Evolutionary conservation across 83 land plant genomes (phyloP), one percentile per base, ranked within the genome.

Genomic region (Thuja plicata): DNA sequence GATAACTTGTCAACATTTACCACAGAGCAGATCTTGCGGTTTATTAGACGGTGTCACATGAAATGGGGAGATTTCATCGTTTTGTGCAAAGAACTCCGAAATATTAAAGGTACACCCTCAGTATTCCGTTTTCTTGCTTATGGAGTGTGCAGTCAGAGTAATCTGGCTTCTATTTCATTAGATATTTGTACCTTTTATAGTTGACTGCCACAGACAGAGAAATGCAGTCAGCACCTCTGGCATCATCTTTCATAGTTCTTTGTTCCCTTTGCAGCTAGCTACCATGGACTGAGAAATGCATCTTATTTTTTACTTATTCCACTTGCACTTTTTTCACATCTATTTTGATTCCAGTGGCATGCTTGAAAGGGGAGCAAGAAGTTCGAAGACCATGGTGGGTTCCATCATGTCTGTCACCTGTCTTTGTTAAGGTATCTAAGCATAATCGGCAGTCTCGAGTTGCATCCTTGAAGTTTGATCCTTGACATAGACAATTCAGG

Each of bases 51-150:
- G 70, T 96, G 97, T 89, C 98, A 96, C 88, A 97, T 97, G 98
- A 97, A 97, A 86, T 97, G 98, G 98, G 98, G 97, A 40, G 98
- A 95, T 86, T 97, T 97, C 84, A 97, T 97, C 41, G 94, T 96
- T 16, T 92, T 97, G 12, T 97, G 98, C 94, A 97, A 96, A 90
- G 97, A 97, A 92, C 96, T 97, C 16, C 91, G 98, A 54, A 92
- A 93, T 87, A 95, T 97, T 30, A 97, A 97, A 94, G 97, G 98
- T 96, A 76, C 37, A 46, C 24, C 46, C 4, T 77, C 89, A 48
- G 27, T 89, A 13, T 85, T 30, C 62, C 80, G 15, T 78, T 86
- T 38, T 62, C 77, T 74, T 60, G 50, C 30, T 10, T 50, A 55
- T 79, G 85, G 17, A 78, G 24, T 27, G 21, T 27, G 19, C 24